Evolutionary conservation across 2,329 filamentous ascomycete species (phyloP), one percentile per base, ranked within the genome.

Genomic region (Madurella fahalii): DNA sequence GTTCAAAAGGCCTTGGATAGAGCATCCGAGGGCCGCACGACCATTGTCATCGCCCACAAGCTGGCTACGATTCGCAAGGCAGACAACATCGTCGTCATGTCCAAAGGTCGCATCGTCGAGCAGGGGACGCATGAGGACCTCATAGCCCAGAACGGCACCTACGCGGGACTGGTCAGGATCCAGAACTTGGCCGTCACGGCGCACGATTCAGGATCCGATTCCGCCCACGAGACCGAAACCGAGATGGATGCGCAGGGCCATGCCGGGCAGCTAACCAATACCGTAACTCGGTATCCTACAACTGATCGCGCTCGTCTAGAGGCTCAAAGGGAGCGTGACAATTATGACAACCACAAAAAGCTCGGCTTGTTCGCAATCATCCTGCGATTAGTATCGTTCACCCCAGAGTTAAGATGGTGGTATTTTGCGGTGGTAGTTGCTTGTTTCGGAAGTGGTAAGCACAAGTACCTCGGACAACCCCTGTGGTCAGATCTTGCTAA

Each of bases 31-130:
- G 77, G 78, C 20, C 74, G 84, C 15, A 88, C 85, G 0, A 87
- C 83, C 0, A 81, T 89, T 25, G 78, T 85, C 40, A 85, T 88
- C 54, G 84, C 85, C 0, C 82, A 85, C 66, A 17, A 83, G 71
- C 72, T 84, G 0, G 81, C 79, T 30, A 83, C 84, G 0, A 69
- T 77, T 34, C 70, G 72, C 48, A 70, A 70, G 32, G 71, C 72
- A 0, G 69, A 73, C 53, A 71, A 72, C 32, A 73, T 74, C n/a
- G 68, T 73, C 5, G 71, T 74, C 16, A 67, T 74, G 50, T 63
- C 67, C 12, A 69, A 64, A 16, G 61, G 63, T 8, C 57, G 53
- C 15, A 74, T 68, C 9, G 57, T 67, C 18, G 66, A 68, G 51
- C 62, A 67, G 47, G 68, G 68, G 4, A 65, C 63, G 0, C 68